Conservation (phyloP, 805 yeast genomes). For the Zygosaccharomyces pseudorouxii region DNA sequence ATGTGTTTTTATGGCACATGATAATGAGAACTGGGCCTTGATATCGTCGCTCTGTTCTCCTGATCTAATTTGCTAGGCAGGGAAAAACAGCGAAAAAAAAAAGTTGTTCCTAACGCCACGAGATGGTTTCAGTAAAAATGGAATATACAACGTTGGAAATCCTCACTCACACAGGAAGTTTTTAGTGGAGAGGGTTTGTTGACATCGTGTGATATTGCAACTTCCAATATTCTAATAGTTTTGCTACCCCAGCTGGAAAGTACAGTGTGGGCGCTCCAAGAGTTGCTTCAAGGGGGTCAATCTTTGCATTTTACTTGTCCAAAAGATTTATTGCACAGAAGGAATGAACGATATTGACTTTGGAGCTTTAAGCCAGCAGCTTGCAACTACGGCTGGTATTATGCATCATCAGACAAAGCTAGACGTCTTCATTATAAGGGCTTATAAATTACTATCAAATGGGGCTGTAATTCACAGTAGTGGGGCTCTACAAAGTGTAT, state of each 20-base stretch:
- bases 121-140: conserved; percentile 4
- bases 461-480: conserved; percentile 19
- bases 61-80: neutral
- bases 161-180: neutral
- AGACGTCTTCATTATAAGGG: conserved; percentile 25
- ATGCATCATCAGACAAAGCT: conserved; percentile 25
- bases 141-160: neutral
- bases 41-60: neutral
- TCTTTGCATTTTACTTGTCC: conserved; percentile 1
- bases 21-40: neutral
- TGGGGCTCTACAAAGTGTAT: conserved; percentile 15
- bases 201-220: neutral
- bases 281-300: conserved; percentile 5
- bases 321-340: neutral
- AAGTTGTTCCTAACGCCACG: conserved; percentile 2
- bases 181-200: neutral
- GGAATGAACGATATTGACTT: conserved; percentile 21
- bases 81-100: neutral
- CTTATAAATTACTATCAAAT: conserved; percentile 19
- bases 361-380: conserved; percentile 15
- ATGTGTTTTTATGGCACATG: neutral
- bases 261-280: conserved; percentile 7
- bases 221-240: neutral
- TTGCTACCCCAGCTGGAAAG: conserved; percentile 4
- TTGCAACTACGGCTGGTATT: conserved; percentile 14